Base-by-base conservation (phyloP, 1,284 basidiomycete genomes). In the Chondrostereum purpureum region DNA sequence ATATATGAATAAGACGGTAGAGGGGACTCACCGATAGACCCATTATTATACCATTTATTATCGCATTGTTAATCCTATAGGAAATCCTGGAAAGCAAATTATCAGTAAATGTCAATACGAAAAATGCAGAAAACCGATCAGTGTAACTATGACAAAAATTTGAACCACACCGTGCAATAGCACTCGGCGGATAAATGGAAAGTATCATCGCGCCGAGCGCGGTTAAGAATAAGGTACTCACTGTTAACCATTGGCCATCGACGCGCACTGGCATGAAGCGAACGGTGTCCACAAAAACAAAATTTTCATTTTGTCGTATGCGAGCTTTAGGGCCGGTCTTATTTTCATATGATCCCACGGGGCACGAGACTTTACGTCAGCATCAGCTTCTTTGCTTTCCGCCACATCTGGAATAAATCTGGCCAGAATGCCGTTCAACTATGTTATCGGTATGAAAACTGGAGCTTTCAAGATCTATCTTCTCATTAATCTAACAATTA, bases 101-200 rank as follows among this genome's bases (percentile, higher is more conserved):
- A 37, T 37, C 13, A 37, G 36, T 8, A 37, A 37, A 37, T 37
- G 36, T 10, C 36, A 37, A 37, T 10, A 38, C 23, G n/a, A 37
- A 3, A 20, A 20, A 20, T 48, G 33, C 36, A 47, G 44, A 3
- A 31, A 65, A 77, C 77, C 70, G 72, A 78, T 87, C 84, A 87
- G 84, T 82, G 84, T 88, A 88, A 88, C 84, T 87, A 88, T 88
- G 84, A 88, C 84, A 84, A 72, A 72, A 72, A 66, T 31, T 31
- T 68, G 63, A 19, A 62, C 61, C 70, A 65, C 71, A 78, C 70
- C 56, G 72, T 37, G 18, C 36, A 37, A 14, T 19, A 8, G 17
- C 36, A 37, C 36, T 37, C 36, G 36, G 18, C 36, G 36, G 36
- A 31, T 37, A 37, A 37, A 37, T 37, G 36, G 36, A 37, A 37